Conservation (phyloP, 2,329 filamentous ascomycete species). For the Cladosporium oxysporum region DNA sequence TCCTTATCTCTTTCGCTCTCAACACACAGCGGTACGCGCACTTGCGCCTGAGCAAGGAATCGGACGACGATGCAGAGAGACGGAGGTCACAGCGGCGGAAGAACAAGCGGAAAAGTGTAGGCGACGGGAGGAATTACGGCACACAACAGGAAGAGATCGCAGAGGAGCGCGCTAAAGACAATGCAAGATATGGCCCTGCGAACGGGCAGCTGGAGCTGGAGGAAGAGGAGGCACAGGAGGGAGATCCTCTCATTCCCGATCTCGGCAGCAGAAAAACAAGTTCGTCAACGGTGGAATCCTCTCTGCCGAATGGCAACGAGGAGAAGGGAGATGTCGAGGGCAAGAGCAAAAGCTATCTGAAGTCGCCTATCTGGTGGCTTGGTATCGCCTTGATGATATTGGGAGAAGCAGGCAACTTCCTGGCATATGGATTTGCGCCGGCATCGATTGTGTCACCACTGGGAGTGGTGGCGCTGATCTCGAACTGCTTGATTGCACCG, state of each 20-base stretch:
- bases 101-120: conserved; percentile 20
- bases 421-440: conserved; percentile 96
- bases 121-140: conserved; percentile 44
- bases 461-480: conserved; percentile 93
- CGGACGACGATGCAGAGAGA: conserved; percentile 48
- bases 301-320: conserved; percentile 22
- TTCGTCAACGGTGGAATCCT: conserved; percentile 34
- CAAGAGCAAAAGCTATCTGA: conserved; percentile 73
- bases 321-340: conserved; percentile 42
- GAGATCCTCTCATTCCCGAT: conserved; percentile 56
- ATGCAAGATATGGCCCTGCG: conserved; percentile 24
- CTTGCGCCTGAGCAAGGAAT: conserved; percentile 75
- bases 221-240: conserved; percentile 41
- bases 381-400: conserved; percentile 90
- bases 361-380: conserved; percentile 93
- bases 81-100: conserved; percentile 33
- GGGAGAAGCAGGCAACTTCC: conserved; percentile 92
- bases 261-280: conserved; percentile 50
- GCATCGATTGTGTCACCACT: conserved; percentile 96
- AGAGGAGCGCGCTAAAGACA: conserved; percentile 34
- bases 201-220: conserved; percentile 39
- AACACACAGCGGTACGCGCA: conserved; percentile 98
- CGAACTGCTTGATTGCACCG: conserved; percentile 95
- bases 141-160: conserved; percentile 41
- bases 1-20: conserved; percentile 90